These are phyloP conservation scores for Curvularia eragrostidis DNA, from an alignment of 2,329 filamentous ascomycete species.

Conservation along the genomic window DNA sequence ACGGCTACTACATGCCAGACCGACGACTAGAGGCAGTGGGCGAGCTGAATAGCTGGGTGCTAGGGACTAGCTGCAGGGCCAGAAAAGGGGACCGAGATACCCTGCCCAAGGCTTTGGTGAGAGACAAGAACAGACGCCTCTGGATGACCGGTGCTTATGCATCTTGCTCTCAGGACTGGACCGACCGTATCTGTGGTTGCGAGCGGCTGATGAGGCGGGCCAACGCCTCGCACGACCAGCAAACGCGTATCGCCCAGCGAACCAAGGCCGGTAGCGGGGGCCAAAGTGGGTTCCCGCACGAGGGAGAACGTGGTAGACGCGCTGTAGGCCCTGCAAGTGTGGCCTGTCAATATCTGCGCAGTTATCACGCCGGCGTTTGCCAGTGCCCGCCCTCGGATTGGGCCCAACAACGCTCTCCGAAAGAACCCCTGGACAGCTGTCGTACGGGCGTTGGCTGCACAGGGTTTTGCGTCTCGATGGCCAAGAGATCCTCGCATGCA, in stretches of 20 bases:
- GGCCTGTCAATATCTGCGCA: background rate
- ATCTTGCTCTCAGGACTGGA: background rate
- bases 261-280: constrained; percentile 14
- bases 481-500: constrained; percentile 24
- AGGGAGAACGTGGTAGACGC: constrained; percentile 15
- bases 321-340: constrained; percentile 7
- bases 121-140: background rate
- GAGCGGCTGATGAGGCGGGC: background rate
- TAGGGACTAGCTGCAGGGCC: constrained; percentile 6
- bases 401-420: background rate
- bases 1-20: background rate
- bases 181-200: background rate
- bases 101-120: background rate
- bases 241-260: constrained; percentile 5
- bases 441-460: constrained; percentile 27
- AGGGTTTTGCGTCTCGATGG: constrained; percentile 18
- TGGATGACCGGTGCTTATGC: background rate
- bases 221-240: constrained; percentile 2
- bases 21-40: background rate
- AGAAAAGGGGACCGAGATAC: constrained; percentile 1
- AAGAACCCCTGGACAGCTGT: constrained; percentile 14
- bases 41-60: constrained; percentile 6
- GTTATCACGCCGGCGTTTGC: background rate
- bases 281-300: constrained; percentile 16
- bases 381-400: background rate